Evolutionary conservation across 805 yeast genomes (phyloP).

Genomic region (Deakozyma indianensis): DNA sequence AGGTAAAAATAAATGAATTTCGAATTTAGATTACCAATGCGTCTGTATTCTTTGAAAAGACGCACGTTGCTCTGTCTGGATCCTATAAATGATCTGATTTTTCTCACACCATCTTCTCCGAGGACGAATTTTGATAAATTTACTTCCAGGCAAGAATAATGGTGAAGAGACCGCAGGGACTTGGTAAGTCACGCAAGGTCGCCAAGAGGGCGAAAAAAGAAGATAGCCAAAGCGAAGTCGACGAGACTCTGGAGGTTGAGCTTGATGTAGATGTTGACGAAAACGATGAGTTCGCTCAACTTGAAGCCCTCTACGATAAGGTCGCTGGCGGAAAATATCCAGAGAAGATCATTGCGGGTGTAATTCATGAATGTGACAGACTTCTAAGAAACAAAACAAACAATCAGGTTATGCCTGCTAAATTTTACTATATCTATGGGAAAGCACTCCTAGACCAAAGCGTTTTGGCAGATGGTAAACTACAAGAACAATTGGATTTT

Average conservation of each 20-base stretch:
- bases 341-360: not conserved
- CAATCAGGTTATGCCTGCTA: not conserved
- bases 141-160: too few relatives aligned
- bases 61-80: too few relatives aligned
- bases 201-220: not conserved
- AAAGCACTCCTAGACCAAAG: not conserved
- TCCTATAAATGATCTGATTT: too few relatives aligned
- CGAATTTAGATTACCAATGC: too few relatives aligned
- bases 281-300: not conserved
- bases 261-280: not conserved
- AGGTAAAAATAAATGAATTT: too few relatives aligned
- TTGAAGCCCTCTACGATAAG: not conserved
- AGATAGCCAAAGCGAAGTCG: not conserved
- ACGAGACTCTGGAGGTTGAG: slow-evolving; percentile 1
- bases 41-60: too few relatives aligned
- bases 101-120: too few relatives aligned
- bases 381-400: not conserved
- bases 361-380: not conserved
- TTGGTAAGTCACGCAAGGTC: not conserved
- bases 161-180: not conserved
- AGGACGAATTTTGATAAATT: too few relatives aligned
- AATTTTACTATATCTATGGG: not conserved
- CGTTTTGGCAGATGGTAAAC: not conserved
- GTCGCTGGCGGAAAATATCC: not conserved
- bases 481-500: not conserved